phyloP scores from a whole-genome alignment of 495 filamentous ascomycete genomes.

The Lasiosphaeria hispida region DNA sequence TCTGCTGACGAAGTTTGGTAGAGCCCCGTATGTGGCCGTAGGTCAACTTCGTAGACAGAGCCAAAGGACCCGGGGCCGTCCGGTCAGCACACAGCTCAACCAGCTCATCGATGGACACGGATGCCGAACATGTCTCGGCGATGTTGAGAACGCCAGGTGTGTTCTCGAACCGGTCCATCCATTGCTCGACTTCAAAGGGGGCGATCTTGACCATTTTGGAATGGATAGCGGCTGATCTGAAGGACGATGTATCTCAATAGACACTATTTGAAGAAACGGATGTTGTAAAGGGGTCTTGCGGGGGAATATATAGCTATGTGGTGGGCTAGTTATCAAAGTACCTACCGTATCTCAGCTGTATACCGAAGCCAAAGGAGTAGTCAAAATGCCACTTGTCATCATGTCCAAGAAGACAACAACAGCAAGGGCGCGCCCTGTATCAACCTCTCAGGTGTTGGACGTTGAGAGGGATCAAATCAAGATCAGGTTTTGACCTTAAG shows the following conservation, averaged over 20 bases:
- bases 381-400: too few relatives aligned
- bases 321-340: too few relatives aligned
- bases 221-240: neutral
- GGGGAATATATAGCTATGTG: too few relatives aligned
- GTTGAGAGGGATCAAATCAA: too few relatives aligned
- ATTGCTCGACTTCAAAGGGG: conserved; percentile 81
- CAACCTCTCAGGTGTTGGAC: too few relatives aligned
- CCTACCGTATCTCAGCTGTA: too few relatives aligned
- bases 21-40: conserved; percentile 38
- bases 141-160: conserved; percentile 72
- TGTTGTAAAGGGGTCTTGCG: neutral
- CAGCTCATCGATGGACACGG: conserved; percentile 74
- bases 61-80: conserved; percentile 46
- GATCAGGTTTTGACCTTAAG: too few relatives aligned
- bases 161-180: conserved; percentile 85
- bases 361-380: too few relatives aligned
- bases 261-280: neutral
- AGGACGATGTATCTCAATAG: neutral
- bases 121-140: conserved; percentile 83
- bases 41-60: conserved; percentile 44
- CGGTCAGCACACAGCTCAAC: conserved; percentile 55
- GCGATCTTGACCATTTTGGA: conserved; percentile 64
- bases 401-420: too few relatives aligned
- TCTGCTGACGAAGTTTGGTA: conserved; percentile 21
- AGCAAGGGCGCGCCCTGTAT: too few relatives aligned